phyloP scores from a whole-genome alignment of 1,284 basidiomycete species.

The Sanghuangporus baumii region DNA sequence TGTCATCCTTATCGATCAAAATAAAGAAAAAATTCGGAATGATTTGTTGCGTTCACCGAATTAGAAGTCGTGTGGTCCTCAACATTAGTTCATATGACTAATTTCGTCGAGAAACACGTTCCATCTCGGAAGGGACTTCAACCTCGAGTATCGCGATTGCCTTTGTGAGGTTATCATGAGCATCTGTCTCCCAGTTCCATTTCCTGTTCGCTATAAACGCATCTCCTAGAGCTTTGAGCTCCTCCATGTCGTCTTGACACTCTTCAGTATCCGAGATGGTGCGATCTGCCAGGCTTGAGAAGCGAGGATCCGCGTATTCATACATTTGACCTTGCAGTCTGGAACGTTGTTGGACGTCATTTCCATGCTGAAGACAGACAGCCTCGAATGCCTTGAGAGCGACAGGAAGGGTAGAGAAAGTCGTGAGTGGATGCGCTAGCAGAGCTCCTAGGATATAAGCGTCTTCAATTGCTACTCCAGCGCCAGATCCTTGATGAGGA shows the following conservation, averaged over 20 bases:
- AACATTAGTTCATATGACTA: no score
- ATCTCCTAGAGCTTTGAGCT: constrained; percentile 24
- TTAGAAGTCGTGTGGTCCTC: background rate
- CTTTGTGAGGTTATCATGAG: constrained; percentile 8
- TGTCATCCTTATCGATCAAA: no score
- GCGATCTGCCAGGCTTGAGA: constrained; percentile 11
- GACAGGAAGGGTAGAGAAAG: constrained; percentile 17
- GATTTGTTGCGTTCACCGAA: no score
- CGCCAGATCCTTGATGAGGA: constrained; percentile 35
- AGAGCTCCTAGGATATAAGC: constrained; percentile 32
- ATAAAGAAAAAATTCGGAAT: no score
- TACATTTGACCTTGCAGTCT: constrained; percentile 24
- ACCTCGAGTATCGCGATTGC: background rate
- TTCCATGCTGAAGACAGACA: constrained; percentile 22
- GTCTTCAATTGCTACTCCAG: constrained; percentile 32
- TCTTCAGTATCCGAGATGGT: background rate
- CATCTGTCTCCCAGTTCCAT: constrained; percentile 21
- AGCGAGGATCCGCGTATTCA: constrained; percentile 22
- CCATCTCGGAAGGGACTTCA: background rate
- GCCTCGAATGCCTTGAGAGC: constrained; percentile 23
- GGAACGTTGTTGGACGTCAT: constrained; percentile 26
- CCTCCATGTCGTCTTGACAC: constrained; percentile 5
- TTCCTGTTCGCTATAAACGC: constrained; percentile 29
- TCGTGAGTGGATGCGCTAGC: constrained; percentile 24
- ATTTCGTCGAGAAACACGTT: no score